Evolutionary conservation across 2,329 filamentous ascomycete species (phyloP), one percentile per base, ranked within the genome.

Genomic region (Bipolaris sorokiniana): DNA sequence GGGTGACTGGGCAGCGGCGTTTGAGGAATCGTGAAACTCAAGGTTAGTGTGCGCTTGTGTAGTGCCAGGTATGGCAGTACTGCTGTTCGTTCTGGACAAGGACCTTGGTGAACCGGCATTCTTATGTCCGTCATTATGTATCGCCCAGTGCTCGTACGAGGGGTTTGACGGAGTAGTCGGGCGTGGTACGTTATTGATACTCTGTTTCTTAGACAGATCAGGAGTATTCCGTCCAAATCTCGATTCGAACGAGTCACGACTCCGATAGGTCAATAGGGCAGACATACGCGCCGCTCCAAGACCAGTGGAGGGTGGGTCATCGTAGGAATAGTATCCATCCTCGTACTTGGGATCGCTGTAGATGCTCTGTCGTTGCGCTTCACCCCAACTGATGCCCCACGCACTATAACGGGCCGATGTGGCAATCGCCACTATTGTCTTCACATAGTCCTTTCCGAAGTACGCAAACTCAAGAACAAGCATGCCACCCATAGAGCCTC

Each of bases 341-440:
- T 97, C 92, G 76, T 99, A 99, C 80, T 97, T 98, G 31, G 95
- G 95, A 74, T 99, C 95, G 37, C 92, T 93, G 79, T 98, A 99
- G 75, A 99, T 98, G 83, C 90, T 93, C 78, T 95, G 91, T 49
- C 91, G 84, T 76, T 96, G 91, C 3, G 91, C 91, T 75, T 95
- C 91, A 40, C 90, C 91, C 91, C 91, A 96, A 77, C 90, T 93
- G 70, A 95, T 96, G 22, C 91, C 89, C 91, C 91, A 96, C 5
- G 91, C 91, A 69, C 90, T 94, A 76, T 95, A 92, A 40, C 89
- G 83, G 66, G 90, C 91, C 7, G 91, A 94, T 5, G 91, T 95
- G 20, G 91, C 91, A 67, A 96, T 94, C 13, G 91, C 90, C 9
- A 95, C 88, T 65, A 95, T 88, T 63, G 84, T 88, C 63, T 88